A percentile compares a stretch with the other conserved stretches of the same genome.
Conservation (phyloP, 2,329 filamentous ascomycete species). For the Phialophora expanda region DNA sequence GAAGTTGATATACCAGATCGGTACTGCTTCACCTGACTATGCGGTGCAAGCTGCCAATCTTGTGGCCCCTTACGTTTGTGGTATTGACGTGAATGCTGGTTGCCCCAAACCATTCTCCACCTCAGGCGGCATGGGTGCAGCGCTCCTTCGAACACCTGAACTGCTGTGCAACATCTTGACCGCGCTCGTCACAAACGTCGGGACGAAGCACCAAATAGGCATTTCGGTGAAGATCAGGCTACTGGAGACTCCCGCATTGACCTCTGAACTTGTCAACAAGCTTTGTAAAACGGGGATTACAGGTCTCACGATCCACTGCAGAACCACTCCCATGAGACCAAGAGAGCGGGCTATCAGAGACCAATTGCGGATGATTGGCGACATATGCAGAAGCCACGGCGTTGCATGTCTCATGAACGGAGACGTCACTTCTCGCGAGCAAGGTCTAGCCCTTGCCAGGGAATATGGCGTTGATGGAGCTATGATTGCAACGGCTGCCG, state of each 20-base stretch:
- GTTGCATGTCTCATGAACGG: constrained; percentile 97
- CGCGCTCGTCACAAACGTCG: constrained; percentile 78
- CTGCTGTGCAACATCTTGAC: constrained; percentile 81
- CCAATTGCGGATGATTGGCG: constrained; percentile 81
- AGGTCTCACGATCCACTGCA: constrained; percentile 85
- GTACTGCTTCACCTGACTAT: constrained; percentile 79
- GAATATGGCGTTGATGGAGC: constrained; percentile 90
- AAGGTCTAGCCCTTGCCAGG: constrained; percentile 71
- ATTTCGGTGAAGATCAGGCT: constrained; percentile 97
- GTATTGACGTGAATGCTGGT: constrained; percentile 97
- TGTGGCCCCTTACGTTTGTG: constrained; percentile 84
- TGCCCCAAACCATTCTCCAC: constrained; percentile 98
- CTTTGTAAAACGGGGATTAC: constrained; percentile 89
- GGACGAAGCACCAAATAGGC: constrained; percentile 79
- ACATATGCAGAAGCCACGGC: constrained; percentile 79
- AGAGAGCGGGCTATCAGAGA: constrained; percentile 83
- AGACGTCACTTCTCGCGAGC: constrained; percentile 76
- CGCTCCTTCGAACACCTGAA: constrained; percentile 83
- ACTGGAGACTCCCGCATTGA: constrained; percentile 75
- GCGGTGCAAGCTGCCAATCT: constrained; percentile 84
- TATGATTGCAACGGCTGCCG: constrained; percentile 95
- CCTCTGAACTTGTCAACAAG: constrained; percentile 74
- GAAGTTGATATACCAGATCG: constrained; percentile 87
- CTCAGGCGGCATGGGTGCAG: constrained; percentile 91
- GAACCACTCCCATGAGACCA: constrained; percentile 93